Evolutionary conservation across 192 early-diverging fungal species (phyloP).

Genomic region (Backusella tuberculispora): DNA sequence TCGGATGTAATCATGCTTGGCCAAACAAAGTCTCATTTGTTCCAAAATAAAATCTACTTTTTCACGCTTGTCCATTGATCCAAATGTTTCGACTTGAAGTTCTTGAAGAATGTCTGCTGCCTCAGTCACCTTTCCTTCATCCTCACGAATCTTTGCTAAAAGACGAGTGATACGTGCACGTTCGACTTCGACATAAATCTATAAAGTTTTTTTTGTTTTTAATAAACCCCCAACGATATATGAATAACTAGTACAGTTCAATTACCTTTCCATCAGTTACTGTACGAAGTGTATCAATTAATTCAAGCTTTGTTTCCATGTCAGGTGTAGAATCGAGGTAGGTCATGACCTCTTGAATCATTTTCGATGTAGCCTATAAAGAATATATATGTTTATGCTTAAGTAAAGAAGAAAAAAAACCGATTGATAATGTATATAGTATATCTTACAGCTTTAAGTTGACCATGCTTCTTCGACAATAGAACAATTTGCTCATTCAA

Average conservation of each 20-base stretch:
- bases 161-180: slow-evolving; percentile 92
- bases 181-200: slow-evolving; percentile 99
- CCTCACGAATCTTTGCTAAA: slow-evolving; percentile 87
- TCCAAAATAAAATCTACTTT: slow-evolving; percentile 99
- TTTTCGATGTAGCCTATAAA: slow-evolving; percentile 84
- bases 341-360: slow-evolving; percentile 93
- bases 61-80: slow-evolving; percentile 98
- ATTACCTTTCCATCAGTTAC: slow-evolving; percentile 96
- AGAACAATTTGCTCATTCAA: slow-evolving; percentile 91
- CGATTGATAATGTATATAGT: neutral
- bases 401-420: neutral
- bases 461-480: slow-evolving; percentile 96
- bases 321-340: slow-evolving; percentile 87
- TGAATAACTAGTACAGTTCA: neutral
- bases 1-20: slow-evolving; percentile 90
- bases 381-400: neutral
- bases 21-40: slow-evolving; percentile 95
- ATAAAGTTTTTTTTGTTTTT: neutral
- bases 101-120: slow-evolving; percentile 97
- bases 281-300: slow-evolving; percentile 91
- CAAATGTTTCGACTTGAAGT: slow-evolving; percentile 98
- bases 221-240: too few relatives aligned
- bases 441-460: slow-evolving; percentile 76
- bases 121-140: slow-evolving; percentile 86
- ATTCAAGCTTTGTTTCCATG: slow-evolving; percentile 81